These are phyloP conservation scores for Zasmidium citrigriseum DNA, from an alignment of 2,329 filamentous ascomycete genomes.

Conservation along the genomic window DNA sequence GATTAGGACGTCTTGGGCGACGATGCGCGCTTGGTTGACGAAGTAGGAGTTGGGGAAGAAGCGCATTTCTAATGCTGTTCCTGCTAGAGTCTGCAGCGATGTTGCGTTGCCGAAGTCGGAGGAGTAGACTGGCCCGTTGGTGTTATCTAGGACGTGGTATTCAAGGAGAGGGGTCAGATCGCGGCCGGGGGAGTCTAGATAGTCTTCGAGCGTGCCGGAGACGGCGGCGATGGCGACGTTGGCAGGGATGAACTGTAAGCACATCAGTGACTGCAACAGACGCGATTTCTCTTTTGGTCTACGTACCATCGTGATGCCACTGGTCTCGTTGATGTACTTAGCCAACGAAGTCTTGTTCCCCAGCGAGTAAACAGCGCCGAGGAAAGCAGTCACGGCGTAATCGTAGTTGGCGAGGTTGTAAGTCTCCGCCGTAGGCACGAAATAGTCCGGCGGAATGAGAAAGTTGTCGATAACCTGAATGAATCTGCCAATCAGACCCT, in stretches of 20 bases:
- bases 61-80: conserved; percentile 46
- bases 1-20: conserved; percentile 52
- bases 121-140: conserved; percentile 30
- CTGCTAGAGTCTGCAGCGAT: conserved; percentile 24
- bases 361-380: conserved; percentile 49
- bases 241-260: conserved; percentile 33
- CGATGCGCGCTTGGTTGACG: conserved; percentile 56
- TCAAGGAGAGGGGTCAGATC: conserved; percentile 27
- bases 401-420: conserved; percentile 26
- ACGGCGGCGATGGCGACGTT: conserved; percentile 38
- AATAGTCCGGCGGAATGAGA: conserved; percentile 49
- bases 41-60: conserved; percentile 45
- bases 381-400: conserved; percentile 49
- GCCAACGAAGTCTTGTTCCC: conserved; percentile 35
- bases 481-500: too few relatives aligned
- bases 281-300: too few relatives aligned
- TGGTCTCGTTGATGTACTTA: conserved; percentile 23
- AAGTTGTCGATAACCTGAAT: conserved; percentile 58
- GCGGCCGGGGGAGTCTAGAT: conserved; percentile 26
- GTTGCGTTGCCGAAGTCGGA: conserved; percentile 34
- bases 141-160: conserved; percentile 38
- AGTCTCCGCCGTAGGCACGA: conserved; percentile 43
- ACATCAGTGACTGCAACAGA: too few relatives aligned
- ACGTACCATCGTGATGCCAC: conserved; percentile 34
- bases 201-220: conserved; percentile 36